Percentiles rank a stretch among this genome's conserved stretches.
Conservation (phyloP, 148 eudicot genomes). For the Polygonum maritimum region DNA sequence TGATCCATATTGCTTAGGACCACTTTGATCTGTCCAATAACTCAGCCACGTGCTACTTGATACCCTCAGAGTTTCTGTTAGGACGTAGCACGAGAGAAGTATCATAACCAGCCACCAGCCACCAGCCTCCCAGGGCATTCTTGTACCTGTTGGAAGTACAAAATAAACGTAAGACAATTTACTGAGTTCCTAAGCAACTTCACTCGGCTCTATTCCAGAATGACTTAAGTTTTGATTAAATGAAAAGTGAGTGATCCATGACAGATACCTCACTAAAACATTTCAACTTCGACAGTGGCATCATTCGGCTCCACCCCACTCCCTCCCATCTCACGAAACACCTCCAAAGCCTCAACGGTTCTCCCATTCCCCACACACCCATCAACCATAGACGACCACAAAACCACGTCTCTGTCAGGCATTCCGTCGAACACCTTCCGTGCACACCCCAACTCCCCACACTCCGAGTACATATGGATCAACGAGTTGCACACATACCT, state of each 20-base stretch:
- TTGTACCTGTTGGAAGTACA: slow-evolving; percentile 52
- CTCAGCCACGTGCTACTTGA: slow-evolving; percentile 94
- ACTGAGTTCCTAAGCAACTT: not conserved
- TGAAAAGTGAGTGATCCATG: not conserved
- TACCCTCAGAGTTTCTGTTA: slow-evolving; percentile 61
- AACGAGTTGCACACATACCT: slow-evolving; percentile 27
- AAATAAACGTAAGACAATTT: not conserved
- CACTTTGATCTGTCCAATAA: slow-evolving; percentile 73
- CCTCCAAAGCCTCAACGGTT: slow-evolving; percentile 21
- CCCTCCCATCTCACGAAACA: slow-evolving; percentile 26
- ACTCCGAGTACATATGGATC: slow-evolving; percentile 33
- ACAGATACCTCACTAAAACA: slow-evolving; percentile 62
- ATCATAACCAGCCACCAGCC: slow-evolving; percentile 81
- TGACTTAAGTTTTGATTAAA: not conserved
- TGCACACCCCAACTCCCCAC: slow-evolving; percentile 21
- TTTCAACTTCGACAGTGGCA: slow-evolving; percentile 43
- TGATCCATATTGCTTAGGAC: slow-evolving; percentile 33
- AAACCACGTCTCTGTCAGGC: slow-evolving; percentile 39
- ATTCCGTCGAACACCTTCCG: slow-evolving; percentile 37
- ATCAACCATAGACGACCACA: slow-evolving; percentile 46
- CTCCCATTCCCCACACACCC: slow-evolving; percentile 42
- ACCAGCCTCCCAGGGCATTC: slow-evolving; percentile 84
- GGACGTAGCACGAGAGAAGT: slow-evolving; percentile 58
- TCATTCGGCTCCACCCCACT: slow-evolving; percentile 24
- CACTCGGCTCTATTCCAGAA: not conserved